phyloP scores from a whole-genome alignment of 495 filamentous ascomycete genomes.

The Chlorociboria aeruginascens region DNA sequence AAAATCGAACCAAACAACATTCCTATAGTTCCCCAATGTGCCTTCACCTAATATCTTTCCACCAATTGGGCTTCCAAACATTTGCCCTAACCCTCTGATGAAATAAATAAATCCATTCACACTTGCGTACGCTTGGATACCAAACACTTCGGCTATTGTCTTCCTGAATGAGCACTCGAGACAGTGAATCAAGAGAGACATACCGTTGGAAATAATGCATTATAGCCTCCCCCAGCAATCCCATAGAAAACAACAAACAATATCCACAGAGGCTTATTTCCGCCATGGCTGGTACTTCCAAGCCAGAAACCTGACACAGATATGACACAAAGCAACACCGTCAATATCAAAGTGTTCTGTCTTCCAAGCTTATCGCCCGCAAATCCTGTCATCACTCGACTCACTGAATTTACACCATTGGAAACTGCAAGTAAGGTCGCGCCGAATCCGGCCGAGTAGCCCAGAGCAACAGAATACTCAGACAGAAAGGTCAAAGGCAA shows the following conservation, averaged over 20 bases:
- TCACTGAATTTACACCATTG: conserved; percentile 43
- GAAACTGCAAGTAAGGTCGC: conserved; percentile 39
- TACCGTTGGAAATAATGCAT: conserved; percentile 30
- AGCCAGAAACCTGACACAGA: conserved; percentile 42
- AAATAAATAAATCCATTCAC: conserved; percentile 48
- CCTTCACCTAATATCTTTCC: conserved; percentile 27
- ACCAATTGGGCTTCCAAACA: conserved; percentile 41
- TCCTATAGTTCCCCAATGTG: conserved; percentile 10
- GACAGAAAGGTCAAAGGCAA: conserved; percentile 35
- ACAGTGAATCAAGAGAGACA: neutral
- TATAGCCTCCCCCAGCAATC: conserved; percentile 37
- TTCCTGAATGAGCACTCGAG: neutral
- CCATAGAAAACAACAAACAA: conserved; percentile 42
- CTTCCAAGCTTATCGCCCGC: conserved; percentile 36
- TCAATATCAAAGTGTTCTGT: conserved; percentile 41
- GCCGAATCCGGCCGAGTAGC: conserved; percentile 27
- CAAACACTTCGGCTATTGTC: conserved; percentile 44
- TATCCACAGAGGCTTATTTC: conserved; percentile 26
- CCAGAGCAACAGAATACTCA: conserved; percentile 29
- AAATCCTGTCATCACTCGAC: conserved; percentile 37
- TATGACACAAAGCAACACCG: conserved; percentile 31
- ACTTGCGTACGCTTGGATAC: conserved; percentile 43
- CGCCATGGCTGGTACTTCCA: conserved; percentile 18
- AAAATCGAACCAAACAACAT: conserved; percentile 22
- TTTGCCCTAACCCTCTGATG: conserved; percentile 39